Evolutionary conservation across 768 basidiomycete genomes (phyloP), one percentile per base, ranked within the genome.

Genomic region (Mrakia frigida): DNA sequence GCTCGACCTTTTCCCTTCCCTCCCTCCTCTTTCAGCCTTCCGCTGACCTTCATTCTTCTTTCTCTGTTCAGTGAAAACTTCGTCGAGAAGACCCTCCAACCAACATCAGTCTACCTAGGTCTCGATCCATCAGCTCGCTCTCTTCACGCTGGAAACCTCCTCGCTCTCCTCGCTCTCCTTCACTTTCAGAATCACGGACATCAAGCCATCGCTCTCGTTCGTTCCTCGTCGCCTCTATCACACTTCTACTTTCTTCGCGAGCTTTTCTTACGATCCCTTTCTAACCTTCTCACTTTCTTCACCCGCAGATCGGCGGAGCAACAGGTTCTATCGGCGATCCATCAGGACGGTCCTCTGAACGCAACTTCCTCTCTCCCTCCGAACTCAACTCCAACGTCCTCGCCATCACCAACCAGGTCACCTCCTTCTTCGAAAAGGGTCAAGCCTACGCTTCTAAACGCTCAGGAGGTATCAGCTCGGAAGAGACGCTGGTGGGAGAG

Each of bases 241-340:
- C 46, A n/a, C 68, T 41, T 35, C 18, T 18, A 2, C 10, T 13
- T 0, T 14, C n/a, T n/a, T 11, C 28, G 13, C 35, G 11, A 39
- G n/a, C 35, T 46, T 53, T 0, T 11, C n/a, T 16, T 67, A 39
- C n/a, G 31, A 52, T n/a, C 50, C n/a, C n/a, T n/a, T 41, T n/a
- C 35, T 67, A 21, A 16, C 63, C 16, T 18, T 60, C 10, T 5
- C 10, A 23, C 3, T 10, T 41, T 31, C 46, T 6, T 2, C 14
- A 16, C 11, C 0, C 10, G 2, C 81, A 98, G 96, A 91, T 98
- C 82, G 96, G 97, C 43, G 94, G 94, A 0, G 95, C 94, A 13
- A 98, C 96, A 0, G 97, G 94, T 13, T 89, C 91, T n/a, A 90
- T 99, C 63, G 97, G 97, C 9, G 97, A 99, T 82, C 97, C 97